Base-by-base conservation (phyloP, 2,329 filamentous ascomycete species). In the Colletotrichum liaoningense region DNA sequence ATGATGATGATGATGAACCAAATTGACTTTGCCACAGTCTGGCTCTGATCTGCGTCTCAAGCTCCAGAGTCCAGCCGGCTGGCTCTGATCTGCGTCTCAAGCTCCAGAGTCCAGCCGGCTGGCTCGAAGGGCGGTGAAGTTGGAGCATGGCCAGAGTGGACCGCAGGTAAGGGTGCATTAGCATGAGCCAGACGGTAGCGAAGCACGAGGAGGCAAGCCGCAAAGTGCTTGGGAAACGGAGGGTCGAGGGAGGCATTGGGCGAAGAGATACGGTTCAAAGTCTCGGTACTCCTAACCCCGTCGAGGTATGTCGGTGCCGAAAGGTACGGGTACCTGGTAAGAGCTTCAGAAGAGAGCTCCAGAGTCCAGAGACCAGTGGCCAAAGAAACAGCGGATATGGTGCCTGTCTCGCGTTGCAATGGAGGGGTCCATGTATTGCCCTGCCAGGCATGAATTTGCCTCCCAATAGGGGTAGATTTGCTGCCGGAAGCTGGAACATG, bases 361-460 rank as follows among this genome's bases (percentile, higher is more conserved):
- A 33, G 9, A 33, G 30, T 11, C 30, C 8, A 33, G 30, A 33
- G 8, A 33, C 30, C 30, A 33, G 30, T 33, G 42, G 22, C 16
- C 28, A 22, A 28, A 63, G 60, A 42, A 11, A 35, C 26, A 35
- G 26, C 42, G 7, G n/a, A 26, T 19, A 16, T 57, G 38, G 12
- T 57, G 16, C 28, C 55, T 57, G 16, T 57, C 55, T 57, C 55
- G 28, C 28, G 55, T 57, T 57, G 28, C 55, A 57, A 49, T 22
- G 42, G 42, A 49, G 26, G 4, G 16, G 28, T 57, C 28, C 16
- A 57, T 57, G 28, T 57, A 19, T 46, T 19, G 3, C 22, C 58
- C 22, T 46, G 22, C n/a, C 35, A 52, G 22, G 22, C 42, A 38
- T 26, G 46, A 35, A 63, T 72, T 72, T 52, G 69, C 69, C 57